Base-by-base conservation (phyloP, 2,329 filamentous ascomycete genomes). In the Cladosporium sp. region DNA sequence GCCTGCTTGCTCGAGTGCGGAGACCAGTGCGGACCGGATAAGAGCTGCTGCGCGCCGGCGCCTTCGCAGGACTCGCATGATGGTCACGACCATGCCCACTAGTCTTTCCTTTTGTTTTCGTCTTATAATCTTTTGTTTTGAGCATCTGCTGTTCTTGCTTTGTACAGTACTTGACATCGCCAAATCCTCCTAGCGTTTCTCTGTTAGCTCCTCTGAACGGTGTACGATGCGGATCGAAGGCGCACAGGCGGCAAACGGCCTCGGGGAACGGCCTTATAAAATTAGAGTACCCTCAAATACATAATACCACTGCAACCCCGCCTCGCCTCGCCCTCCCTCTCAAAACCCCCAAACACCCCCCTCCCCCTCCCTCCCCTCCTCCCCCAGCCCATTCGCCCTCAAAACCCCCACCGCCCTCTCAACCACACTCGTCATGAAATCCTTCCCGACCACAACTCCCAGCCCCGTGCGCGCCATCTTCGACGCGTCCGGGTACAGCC, bases 1-100 rank as follows among this genome's bases (percentile, higher is more conserved):
- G 65, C 63, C 14, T 75, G 73, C 56, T 53, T 75, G 56, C 62
- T 75, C 16, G 73, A 74, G 31, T 75, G 73, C 48, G 69, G 64
- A 13, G 71, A 74, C 50, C 67, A 71, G 14, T 75, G 73, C 56
- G 70, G 66, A 11, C 66, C 63, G 37, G 70, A 67, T 28, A 70
- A 71, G 55, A 68, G 66, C 57, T 74, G 72, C 54, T 74, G 72
- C 56, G 64, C 62, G 19, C 70, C 70, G 38, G 53, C 55, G 13
- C 54, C 56, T 35, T 11, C 51, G 35, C 18, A 46, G 52, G 45
- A 54, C 57, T 40, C 54, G 45, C 16, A 51, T 54, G 45, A 76
- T 63, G 52, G 70, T 65, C 68, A 77, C 60, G 52, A 58, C n/a
- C 61, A 65, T 53, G 49, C 50, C 2, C 55, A 57, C 52, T 57